Evolutionary conservation across 768 basidiomycete species (phyloP).

Genomic region (Xanthoconium purpureum): DNA sequence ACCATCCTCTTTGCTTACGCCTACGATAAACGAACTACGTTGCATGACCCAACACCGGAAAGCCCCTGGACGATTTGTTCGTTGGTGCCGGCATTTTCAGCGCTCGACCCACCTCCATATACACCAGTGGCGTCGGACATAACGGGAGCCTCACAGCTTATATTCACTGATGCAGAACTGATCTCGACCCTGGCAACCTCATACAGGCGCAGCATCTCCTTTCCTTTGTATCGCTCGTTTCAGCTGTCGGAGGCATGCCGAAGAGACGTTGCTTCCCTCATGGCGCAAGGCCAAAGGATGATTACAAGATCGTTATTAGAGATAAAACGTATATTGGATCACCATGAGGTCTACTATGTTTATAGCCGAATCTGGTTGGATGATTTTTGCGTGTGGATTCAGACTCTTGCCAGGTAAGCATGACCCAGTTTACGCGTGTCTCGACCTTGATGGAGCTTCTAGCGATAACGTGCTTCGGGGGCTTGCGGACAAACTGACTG

Average conservation of each 20-base stretch:
- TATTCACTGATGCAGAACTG: conserved; percentile 47
- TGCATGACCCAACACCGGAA: conserved; percentile 79
- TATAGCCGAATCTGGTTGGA: conserved; percentile 86
- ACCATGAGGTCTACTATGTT: conserved; percentile 84
- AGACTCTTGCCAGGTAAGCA: conserved; percentile 65
- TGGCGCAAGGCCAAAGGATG: conserved; percentile 58
- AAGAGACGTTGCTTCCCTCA: conserved; percentile 55
- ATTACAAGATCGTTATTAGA: conserved; percentile 66
- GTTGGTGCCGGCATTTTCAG: conserved; percentile 76
- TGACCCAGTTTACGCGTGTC: background rate
- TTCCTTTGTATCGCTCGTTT: conserved; percentile 80
- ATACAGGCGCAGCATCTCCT: conserved; percentile 72
- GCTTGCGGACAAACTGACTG: conserved; percentile 44
- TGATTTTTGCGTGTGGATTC: conserved; percentile 81
- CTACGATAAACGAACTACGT: conserved; percentile 77
- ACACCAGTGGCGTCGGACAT: conserved; percentile 13
- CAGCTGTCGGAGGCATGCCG: conserved; percentile 66
- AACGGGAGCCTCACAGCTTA: background rate
- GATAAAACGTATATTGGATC: conserved; percentile 71
- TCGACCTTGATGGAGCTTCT: conserved; percentile 6
- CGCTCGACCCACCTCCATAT: conserved; percentile 71
- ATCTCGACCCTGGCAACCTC: conserved; percentile 51
- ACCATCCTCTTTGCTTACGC: conserved; percentile 76
- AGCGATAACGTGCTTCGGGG: conserved; percentile 57
- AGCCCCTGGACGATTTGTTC: conserved; percentile 83